Percentiles rank a stretch among this genome's conserved stretches.
Evolutionary conservation across 1,284 basidiomycete genomes (phyloP).

Genomic region (Puccinia horiana): DNA sequence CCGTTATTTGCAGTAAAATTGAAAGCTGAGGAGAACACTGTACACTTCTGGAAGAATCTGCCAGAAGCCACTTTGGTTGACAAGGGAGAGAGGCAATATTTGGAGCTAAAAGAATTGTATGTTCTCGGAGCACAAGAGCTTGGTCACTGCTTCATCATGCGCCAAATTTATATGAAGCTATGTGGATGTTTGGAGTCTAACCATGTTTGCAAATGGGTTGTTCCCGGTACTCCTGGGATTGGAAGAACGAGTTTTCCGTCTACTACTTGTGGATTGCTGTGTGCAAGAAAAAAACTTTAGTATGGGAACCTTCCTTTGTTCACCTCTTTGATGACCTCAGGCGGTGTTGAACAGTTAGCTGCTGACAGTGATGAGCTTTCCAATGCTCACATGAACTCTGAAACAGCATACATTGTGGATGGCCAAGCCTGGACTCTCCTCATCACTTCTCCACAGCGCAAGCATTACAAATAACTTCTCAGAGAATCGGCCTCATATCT

Average conservation of each 20-base stretch:
- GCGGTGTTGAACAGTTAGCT: background rate
- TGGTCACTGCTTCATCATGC: background rate
- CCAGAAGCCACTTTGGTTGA: background rate
- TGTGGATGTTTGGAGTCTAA: background rate
- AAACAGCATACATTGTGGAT: constrained; percentile 9
- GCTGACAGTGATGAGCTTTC: background rate
- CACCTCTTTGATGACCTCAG: background rate
- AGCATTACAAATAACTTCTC: background rate
- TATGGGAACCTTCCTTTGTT: constrained; percentile 14
- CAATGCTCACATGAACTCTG: background rate
- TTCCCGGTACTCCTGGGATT: constrained; percentile 14
- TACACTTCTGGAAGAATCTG: background rate
- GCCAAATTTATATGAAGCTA: background rate
- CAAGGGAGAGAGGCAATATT: background rate
- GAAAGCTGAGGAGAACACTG: background rate
- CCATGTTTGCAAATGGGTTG: background rate
- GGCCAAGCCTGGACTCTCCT: constrained; percentile 8
- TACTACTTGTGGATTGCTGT: background rate
- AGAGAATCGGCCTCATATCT: background rate
- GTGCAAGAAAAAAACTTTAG: constrained; percentile 12
- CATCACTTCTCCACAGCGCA: background rate
- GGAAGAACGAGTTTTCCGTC: background rate
- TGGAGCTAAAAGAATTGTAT: background rate
- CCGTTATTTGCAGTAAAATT: background rate
- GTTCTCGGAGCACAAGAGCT: background rate